Evolutionary conservation across 2,329 filamentous ascomycete species (phyloP).

Genomic region (Scytalidium lignicola): DNA sequence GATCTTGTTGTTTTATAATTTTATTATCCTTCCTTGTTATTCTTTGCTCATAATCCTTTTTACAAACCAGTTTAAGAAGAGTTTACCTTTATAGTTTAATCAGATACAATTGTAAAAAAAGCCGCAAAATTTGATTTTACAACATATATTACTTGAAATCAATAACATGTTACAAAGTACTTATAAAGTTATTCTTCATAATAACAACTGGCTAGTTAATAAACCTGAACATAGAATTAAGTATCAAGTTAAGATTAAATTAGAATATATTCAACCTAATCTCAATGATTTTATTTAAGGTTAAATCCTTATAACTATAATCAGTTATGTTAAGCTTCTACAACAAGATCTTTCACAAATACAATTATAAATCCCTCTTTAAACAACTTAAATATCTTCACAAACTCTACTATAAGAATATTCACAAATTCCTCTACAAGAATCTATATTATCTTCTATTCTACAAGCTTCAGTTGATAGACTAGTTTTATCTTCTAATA

Average conservation of each 20-base stretch:
- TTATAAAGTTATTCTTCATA: neutral
- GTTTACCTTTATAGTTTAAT: too few relatives aligned
- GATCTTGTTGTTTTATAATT: slow-evolving; percentile 4
- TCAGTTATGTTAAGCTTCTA: too few relatives aligned
- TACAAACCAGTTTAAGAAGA: slow-evolving; percentile 1
- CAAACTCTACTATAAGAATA: too few relatives aligned
- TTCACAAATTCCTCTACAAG: too few relatives aligned
- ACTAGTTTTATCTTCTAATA: too few relatives aligned
- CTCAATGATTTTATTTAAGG: neutral
- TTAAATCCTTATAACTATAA: too few relatives aligned
- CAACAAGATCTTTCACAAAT: too few relatives aligned
- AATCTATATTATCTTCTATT: too few relatives aligned
- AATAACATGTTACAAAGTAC: too few relatives aligned
- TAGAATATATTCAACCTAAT: neutral
- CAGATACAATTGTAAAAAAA: neutral
- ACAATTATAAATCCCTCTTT: too few relatives aligned
- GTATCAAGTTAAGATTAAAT: neutral
- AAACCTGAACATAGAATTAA: neutral
- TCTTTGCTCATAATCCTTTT: neutral
- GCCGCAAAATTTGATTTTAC: slow-evolving; percentile 1
- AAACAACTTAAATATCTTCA: too few relatives aligned
- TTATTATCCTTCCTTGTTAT: neutral
- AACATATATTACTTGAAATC: slow-evolving; percentile 1
- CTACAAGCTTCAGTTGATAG: too few relatives aligned
- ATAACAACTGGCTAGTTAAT: neutral